Percentiles rank a stretch among this genome's conserved stretches.
These are phyloP conservation scores for Metschnikowia reukaufii DNA, from an alignment of 805 yeast species.

Conservation along the genomic window DNA sequence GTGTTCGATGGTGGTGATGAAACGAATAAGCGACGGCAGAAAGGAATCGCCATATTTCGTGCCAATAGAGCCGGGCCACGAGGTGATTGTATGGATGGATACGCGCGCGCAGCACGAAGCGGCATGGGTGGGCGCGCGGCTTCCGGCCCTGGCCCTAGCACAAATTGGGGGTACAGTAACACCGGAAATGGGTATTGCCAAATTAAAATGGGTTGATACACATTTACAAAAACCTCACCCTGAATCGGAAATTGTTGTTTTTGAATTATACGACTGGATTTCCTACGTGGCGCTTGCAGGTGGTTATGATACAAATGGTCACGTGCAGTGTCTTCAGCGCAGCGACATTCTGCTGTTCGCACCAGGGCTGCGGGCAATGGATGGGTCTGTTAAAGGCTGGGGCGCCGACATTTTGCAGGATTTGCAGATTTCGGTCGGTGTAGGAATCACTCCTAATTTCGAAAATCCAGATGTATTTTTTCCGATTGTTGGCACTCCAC, in stretches of 20 bases:
- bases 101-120: constrained; percentile 40
- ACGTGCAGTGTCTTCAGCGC: constrained; percentile 12
- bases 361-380: constrained; percentile 40
- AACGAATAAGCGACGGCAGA: constrained; percentile 16
- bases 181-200: constrained; percentile 61
- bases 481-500: constrained; percentile 20
- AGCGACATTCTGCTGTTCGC: constrained; percentile 9
- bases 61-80: constrained; percentile 32
- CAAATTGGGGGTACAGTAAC: constrained; percentile 46
- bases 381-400: constrained; percentile 64
- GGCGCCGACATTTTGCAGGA: constrained; percentile 23
- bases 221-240: constrained; percentile 14
- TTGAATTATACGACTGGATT: constrained; percentile 55
- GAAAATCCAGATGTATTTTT: not conserved
- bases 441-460: constrained; percentile 11
- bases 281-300: constrained; percentile 28
- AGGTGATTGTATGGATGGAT: constrained; percentile 64
- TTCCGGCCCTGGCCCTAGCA: constrained; percentile 21
- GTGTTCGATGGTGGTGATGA: constrained; percentile 55
- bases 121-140: constrained; percentile 24
- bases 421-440: constrained; percentile 19
- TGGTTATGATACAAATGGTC: constrained; percentile 22
- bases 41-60: constrained; percentile 26
- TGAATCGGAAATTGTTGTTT: constrained; percentile 31
- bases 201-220: constrained; percentile 41